Base-by-base conservation (phyloP, 2,329 filamentous ascomycete species). In the Cadophora sp. region DNA sequence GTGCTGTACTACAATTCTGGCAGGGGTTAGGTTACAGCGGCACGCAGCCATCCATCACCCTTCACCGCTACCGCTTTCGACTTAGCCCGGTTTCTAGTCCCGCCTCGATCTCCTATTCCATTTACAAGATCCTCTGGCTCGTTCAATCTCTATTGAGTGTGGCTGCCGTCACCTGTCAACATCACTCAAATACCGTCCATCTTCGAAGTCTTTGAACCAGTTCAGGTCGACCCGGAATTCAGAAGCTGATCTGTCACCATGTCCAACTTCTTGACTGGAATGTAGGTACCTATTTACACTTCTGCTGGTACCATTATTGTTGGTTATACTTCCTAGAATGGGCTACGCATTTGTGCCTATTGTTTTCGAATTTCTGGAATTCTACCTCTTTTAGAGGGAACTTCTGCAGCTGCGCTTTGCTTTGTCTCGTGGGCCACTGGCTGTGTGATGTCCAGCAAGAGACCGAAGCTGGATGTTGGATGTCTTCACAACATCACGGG, bases 191-290 rank as follows among this genome's bases (percentile, higher is more conserved):
- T 11, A 31, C 14, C 16, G 16, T 14, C 27, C 59, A 48, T 48
- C 19, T n/a, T 48, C 40, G 40, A 62, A 48, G 19, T 50, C 27
- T 19, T 61, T 50, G 58, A 22, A 7, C 22, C 59, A 31, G 40
- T 16, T 24, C 26, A n/a, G 48, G 50, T 53, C 61, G 40, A 22
- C 48, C 29, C n/a, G n/a, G 27, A 65, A 16, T 37, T 34, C 62
- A 40, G 24, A 27, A 27, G 46, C 34, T 50, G 40, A 50, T n/a
- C 40, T 40, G 34, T 64, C 50, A 64, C 37, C 34, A 78, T 78
- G 77, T 78, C 77, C 60, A 78, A 77, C 69, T 67, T 78, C 64
- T 78, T 78, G 67, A 77, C 76, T 72, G 77, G 77, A 74, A 78
- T 78, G 77, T 78, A 71, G 64, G 77, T 78, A 71, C 51, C 64